phyloP scores from a whole-genome alignment of 1,284 basidiomycete species.

The Leucoagaricus sp. region DNA sequence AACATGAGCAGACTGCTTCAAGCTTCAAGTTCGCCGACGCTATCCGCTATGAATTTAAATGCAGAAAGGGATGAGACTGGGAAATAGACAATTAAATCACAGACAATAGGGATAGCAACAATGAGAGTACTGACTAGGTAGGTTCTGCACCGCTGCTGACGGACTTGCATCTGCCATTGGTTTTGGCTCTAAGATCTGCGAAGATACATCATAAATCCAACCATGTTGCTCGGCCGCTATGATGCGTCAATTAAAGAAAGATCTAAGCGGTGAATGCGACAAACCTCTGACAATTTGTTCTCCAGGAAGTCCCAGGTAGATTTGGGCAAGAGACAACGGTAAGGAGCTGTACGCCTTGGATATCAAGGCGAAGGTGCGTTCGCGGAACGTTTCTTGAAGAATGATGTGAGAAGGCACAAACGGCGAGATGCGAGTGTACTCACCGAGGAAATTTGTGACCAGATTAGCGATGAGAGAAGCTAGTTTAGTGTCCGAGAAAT shows the following conservation, averaged over 20 bases:
- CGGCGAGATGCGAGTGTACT: conserved; percentile 20
- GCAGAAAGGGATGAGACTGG: conserved; percentile 50
- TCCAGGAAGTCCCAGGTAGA: conserved; percentile 52
- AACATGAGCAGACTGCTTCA: conserved; percentile 22
- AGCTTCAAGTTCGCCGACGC: conserved; percentile 50
- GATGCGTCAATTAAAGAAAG: conserved; percentile 3
- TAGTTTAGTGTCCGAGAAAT: conserved; percentile 46
- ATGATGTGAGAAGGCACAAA: background rate
- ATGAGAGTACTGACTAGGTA: conserved; percentile 10
- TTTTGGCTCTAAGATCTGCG: conserved; percentile 47
- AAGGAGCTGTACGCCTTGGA: conserved; percentile 65
- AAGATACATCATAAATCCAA: conserved; percentile 54
- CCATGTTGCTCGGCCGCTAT: conserved; percentile 43
- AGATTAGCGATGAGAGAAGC: conserved; percentile 45
- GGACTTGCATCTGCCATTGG: conserved; percentile 27
- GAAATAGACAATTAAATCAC: conserved; percentile 18
- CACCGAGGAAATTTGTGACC: conserved; percentile 52
- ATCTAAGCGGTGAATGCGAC: background rate
- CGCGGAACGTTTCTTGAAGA: conserved; percentile 44
- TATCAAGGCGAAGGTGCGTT: conserved; percentile 53
- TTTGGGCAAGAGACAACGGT: conserved; percentile 49
- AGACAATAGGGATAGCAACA: background rate
- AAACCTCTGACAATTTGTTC: conserved; percentile 53
- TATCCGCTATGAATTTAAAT: conserved; percentile 53
- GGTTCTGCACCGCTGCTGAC: background rate